These are phyloP conservation scores for Aphanomyces cochlioides DNA, from an alignment of 352 stramenopile genomes.

Conservation along the genomic window DNA sequence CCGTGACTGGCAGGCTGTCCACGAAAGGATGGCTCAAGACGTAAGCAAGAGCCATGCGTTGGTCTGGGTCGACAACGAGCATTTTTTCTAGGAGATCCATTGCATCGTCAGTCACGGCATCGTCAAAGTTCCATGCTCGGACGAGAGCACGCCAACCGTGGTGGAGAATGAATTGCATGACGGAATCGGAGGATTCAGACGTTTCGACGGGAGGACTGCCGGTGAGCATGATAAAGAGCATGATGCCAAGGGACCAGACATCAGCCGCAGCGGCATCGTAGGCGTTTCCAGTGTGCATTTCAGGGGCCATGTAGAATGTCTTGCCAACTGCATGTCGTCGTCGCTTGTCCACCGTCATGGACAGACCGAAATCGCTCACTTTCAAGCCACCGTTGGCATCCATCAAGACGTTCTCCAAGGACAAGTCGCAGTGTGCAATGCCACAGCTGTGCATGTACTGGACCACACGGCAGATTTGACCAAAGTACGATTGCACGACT, in stretches of 20 bases:
- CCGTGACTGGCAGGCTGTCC: not conserved
- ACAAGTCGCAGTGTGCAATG: conserved; percentile 55
- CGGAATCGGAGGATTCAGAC: conserved; percentile 41
- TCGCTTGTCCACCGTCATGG: conserved; percentile 33
- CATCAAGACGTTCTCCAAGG: conserved; percentile 62
- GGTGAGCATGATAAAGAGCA: conserved; percentile 37
- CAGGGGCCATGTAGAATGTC: conserved; percentile 34
- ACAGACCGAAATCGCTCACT: conserved; percentile 54
- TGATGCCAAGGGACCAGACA: conserved; percentile 32
- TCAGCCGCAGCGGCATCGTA: conserved; percentile 29
- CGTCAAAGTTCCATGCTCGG: conserved; percentile 39
- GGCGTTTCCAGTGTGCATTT: conserved; percentile 27
- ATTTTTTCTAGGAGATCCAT: conserved; percentile 23
- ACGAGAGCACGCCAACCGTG: conserved; percentile 41
- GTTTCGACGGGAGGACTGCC: conserved; percentile 46
- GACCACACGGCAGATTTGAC: conserved; percentile 12
- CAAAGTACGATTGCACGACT: conserved; percentile 2
- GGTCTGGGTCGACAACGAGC: conserved; percentile 5
- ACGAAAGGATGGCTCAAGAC: conserved; percentile 70
- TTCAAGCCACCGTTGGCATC: conserved; percentile 43
- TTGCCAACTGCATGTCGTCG: conserved; percentile 40
- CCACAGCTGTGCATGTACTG: conserved; percentile 32
- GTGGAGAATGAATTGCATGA: conserved; percentile 46
- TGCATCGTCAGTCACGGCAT: conserved; percentile 6
- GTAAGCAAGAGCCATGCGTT: not conserved